A percentile compares a stretch with the other conserved stretches of the same genome.
Conservation (phyloP, 2,329 filamentous ascomycete genomes). For the Pseudonectria buxi region DNA sequence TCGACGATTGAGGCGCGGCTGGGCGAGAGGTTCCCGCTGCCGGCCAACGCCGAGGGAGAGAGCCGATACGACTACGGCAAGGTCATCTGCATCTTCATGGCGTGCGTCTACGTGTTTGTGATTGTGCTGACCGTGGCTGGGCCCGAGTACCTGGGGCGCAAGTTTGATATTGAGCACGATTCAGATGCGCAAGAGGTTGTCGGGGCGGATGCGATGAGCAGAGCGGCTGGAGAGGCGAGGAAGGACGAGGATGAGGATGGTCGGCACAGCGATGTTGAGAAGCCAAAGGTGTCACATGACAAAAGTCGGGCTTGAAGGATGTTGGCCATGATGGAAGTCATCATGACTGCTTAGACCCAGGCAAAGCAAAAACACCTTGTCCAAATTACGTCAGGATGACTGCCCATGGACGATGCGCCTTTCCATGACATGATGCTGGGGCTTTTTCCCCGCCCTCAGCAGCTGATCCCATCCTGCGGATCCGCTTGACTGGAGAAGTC, state of each 20-base stretch:
- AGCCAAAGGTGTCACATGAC: slow-evolving; percentile 5
- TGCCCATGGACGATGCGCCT: no score
- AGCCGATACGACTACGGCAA: slow-evolving; percentile 67
- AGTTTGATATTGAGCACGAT: slow-evolving; percentile 45
- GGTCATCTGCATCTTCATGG: slow-evolving; percentile 90
- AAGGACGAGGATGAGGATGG: slow-evolving; percentile 13
- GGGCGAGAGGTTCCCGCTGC: slow-evolving; percentile 67
- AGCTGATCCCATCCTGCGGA: no score
- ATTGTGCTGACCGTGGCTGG: slow-evolving; percentile 58
- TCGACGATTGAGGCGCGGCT: slow-evolving; percentile 72
- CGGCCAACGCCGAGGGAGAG: slow-evolving; percentile 41
- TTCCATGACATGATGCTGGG: no score
- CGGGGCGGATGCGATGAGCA: slow-evolving; percentile 29
- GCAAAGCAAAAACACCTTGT: no score
- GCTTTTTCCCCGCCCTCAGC: no score
- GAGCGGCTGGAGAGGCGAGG: slow-evolving; percentile 4
- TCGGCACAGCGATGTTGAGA: slow-evolving; percentile 5
- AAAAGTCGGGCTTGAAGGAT: neutral
- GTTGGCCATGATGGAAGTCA: no score
- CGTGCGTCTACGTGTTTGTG: slow-evolving; percentile 64
- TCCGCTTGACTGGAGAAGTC: no score
- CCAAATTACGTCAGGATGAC: no score
- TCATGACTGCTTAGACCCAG: no score
- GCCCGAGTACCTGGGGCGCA: slow-evolving; percentile 45
- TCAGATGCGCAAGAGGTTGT: slow-evolving; percentile 41